These are phyloP conservation scores for Gossypium schwendimanii DNA, from an alignment of 441 rosid species.

Conservation along the genomic window DNA sequence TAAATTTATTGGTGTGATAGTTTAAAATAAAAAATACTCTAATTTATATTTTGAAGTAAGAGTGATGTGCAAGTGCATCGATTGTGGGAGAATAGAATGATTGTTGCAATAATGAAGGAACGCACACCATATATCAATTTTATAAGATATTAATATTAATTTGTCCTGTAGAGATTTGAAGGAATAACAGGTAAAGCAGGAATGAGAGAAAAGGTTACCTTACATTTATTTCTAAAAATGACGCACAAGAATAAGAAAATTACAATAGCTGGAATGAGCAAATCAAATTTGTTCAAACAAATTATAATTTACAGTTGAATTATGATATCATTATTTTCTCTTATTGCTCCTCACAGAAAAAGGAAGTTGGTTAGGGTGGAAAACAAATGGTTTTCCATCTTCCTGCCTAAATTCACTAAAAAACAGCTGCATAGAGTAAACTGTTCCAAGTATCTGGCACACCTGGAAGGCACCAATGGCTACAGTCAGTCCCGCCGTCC, in stretches of 20 bases:
- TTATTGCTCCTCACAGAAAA: neutral
- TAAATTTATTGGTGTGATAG: no score
- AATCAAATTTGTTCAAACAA: neutral
- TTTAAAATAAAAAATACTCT: no score
- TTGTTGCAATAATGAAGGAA: no score
- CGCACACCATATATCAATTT: no score
- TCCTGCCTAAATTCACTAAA: conserved; percentile 9
- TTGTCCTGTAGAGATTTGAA: no score
- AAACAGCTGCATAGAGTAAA: conserved; percentile 43
- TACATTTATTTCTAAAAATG: neutral
- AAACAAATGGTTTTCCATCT: conserved; percentile 4
- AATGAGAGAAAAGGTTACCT: neutral
- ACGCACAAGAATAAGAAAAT: neutral
- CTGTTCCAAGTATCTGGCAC: conserved; percentile 70
- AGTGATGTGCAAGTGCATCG: no score
- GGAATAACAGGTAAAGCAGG: no score
- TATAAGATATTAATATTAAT: no score
- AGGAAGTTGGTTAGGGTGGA: neutral
- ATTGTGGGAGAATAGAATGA: no score
- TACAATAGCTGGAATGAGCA: neutral
- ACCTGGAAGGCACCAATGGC: conserved; percentile 81
- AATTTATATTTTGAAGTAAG: no score
- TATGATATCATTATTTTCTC: neutral
- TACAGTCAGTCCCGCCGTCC: conserved; percentile 46
- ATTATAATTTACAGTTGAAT: conserved; percentile 5